Base-by-base conservation (phyloP, 2,329 filamentous ascomycete species). In the Orbilia ellipsospora region DNA sequence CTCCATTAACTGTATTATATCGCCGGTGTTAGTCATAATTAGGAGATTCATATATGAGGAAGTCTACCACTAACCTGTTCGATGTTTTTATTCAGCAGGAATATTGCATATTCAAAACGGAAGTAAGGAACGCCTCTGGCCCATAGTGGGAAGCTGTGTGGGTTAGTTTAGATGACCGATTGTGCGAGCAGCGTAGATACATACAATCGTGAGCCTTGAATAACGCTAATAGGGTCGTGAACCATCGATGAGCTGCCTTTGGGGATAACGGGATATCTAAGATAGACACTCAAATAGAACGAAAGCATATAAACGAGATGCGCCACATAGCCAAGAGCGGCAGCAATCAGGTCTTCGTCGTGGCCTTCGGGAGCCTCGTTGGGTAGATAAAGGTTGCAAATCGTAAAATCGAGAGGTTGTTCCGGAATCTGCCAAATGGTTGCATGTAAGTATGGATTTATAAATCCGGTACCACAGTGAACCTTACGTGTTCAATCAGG, bases 41-140 rank as follows among this genome's bases (percentile, higher is more conserved):
- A 44, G 28, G 13, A 48, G 13, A 4, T 48, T 50, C 10, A 16
- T 40, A 4, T 6, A 10, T 18, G 54, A 51, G 2, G 13, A 18
- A 26, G 23, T 23, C 23, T 23, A 23, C 23, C 4, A 23, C 66
- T 61, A 60, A 79, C 78, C 70, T 79, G 78, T 54, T 98, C 94
- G 67, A 99, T 94, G 80, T 98, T 86, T 83, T 98, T 97, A 84
- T 98, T 98, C 13, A 99, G 86, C n/a, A 98, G 84, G 80, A 98
- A 99, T 81, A 97, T 95, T 10, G 87, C 95, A 81, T 98, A 99
- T 80, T 98, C 94, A 82, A 98, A 98, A 1, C 94, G 90, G 84
- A 94, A 98, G 54, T 93, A 89, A 0, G 93, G 88, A 1, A 88
- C 87, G 80, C 87, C 86, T 73, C 85, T 85, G 84, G 91, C 82